These are phyloP conservation scores for Fusarium buharicum DNA, from an alignment of 2,329 filamentous ascomycete genomes.

Conservation along the genomic window DNA sequence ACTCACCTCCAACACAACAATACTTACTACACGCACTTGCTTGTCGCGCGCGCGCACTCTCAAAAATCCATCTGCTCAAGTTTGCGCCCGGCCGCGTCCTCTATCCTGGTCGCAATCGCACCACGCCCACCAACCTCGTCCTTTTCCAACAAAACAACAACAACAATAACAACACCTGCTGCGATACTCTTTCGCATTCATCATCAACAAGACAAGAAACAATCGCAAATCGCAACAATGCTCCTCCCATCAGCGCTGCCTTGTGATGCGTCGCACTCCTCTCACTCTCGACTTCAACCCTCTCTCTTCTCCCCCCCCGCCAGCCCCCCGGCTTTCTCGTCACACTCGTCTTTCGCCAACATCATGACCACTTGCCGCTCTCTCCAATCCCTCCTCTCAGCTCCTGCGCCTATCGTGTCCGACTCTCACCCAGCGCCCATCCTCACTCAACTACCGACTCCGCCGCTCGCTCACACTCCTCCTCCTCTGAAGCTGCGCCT, in stretches of 20 bases:
- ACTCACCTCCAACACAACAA: neutral
- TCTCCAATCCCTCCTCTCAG: constrained; percentile 67
- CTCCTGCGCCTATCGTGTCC: constrained; percentile 50
- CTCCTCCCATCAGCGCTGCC: constrained; percentile 68
- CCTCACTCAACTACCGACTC: constrained; percentile 61
- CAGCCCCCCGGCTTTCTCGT: constrained; percentile 61
- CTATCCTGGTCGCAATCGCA: constrained; percentile 40
- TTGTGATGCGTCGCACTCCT: constrained; percentile 64
- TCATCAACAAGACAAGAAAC: neutral
- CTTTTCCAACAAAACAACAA: constrained; percentile 20
- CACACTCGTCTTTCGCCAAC: constrained; percentile 61
- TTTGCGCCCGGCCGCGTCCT: constrained; percentile 36
- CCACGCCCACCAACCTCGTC: constrained; percentile 35
- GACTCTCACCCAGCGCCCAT: constrained; percentile 49
- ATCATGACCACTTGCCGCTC: constrained; percentile 70
- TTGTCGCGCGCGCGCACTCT: constrained; percentile 8
- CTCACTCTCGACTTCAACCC: constrained; percentile 58
- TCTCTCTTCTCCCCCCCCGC: constrained; percentile 69
- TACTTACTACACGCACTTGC: neutral
- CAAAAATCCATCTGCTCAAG: constrained; percentile 4
- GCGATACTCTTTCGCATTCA: constrained; percentile 1
- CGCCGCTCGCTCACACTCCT: constrained; percentile 63
- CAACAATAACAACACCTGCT: constrained; percentile 25
- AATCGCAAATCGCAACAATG: constrained; percentile 55
- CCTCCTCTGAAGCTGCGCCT: constrained; percentile 66